A percentile compares a stretch with the other conserved stretches of the same genome.
Evolutionary conservation across 2,329 filamentous ascomycete species (phyloP).

Genomic region (Aspergillus felis): DNA sequence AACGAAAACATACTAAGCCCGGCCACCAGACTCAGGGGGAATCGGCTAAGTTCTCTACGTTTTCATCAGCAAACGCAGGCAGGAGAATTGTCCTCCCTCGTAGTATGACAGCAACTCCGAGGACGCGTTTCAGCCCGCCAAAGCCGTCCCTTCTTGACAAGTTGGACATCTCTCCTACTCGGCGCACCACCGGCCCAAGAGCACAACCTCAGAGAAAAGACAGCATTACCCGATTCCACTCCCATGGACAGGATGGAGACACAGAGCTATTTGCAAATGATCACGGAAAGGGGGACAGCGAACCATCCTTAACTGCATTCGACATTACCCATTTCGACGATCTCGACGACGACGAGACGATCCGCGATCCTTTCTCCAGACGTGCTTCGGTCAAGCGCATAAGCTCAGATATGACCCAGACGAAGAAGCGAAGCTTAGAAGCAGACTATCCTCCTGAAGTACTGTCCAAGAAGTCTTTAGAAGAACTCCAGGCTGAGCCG

Average conservation of each 20-base stretch:
- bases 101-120: slow-evolving; percentile 32
- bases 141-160: slow-evolving; percentile 39
- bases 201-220: slow-evolving; percentile 21
- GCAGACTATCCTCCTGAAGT: slow-evolving; percentile 47
- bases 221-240: slow-evolving; percentile 15
- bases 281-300: slow-evolving; percentile 20
- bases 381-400: slow-evolving; percentile 24
- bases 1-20: slow-evolving; percentile 19
- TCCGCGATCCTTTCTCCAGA: slow-evolving; percentile 30
- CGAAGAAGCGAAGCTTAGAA: slow-evolving; percentile 31
- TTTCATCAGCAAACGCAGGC: slow-evolving; percentile 18
- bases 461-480: slow-evolving; percentile 45
- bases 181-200: slow-evolving; percentile 26
- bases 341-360: slow-evolving; percentile 28
- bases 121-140: slow-evolving; percentile 38
- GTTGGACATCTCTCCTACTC: slow-evolving; percentile 35
- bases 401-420: slow-evolving; percentile 21
- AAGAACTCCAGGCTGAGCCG: slow-evolving; percentile 46
- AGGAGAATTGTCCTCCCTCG: slow-evolving; percentile 33
- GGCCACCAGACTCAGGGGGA: slow-evolving; percentile 17
- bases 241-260: slow-evolving; percentile 17
- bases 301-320: slow-evolving; percentile 26
- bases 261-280: slow-evolving; percentile 22
- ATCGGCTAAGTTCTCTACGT: slow-evolving; percentile 11
- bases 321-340: slow-evolving; percentile 31